Base-by-base conservation (phyloP, 2,329 filamentous ascomycete species). In the Cladosporium sp. region DNA sequence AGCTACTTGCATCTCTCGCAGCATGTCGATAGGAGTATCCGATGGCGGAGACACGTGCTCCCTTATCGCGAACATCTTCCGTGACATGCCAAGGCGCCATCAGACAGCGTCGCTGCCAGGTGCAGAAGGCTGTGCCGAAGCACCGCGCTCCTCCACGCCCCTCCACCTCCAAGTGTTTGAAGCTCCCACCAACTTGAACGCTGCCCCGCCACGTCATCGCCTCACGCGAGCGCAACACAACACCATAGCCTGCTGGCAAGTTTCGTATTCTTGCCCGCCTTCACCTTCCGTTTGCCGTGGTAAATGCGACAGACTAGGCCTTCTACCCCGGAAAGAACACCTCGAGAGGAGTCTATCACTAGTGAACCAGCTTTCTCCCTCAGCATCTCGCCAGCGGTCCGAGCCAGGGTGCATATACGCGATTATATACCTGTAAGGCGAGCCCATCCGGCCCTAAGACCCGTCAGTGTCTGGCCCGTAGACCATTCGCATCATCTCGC, bases 211-310 rank as follows among this genome's bases (percentile, higher is more conserved):
- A 44, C 51, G 37, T 54, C 51, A 54, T 45, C 34, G 13, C 17
- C 51, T 50, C 51, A 55, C 52, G 52, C 52, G 52, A 55, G 40
- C 37, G 25, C 52, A 45, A 45, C 22, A 89, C 1, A 92, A 87
- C n/a, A 93, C 88, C 0, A 86, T 81, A 0, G 88, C 89, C 0
- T 84, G 88, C 10, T 45, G 28, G n/a, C 17, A 8, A 19, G 45
- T 19, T 32, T n/a, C 15, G 24, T 32, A 37, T 10, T 8, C 5
- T 17, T 24, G 17, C n/a, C n/a, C n/a, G n/a, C n/a, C n/a, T n/a
- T 7, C 34, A 24, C 19, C 34, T 24, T 9, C 34, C 5, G 37
- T 17, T 50, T 24, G 34, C 47, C 32, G 47, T 50, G 34, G n/a
- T 22, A n/a, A 4, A 17, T n/a, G 19, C 12, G n/a, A 8, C 17